phyloP scores from a whole-genome alignment of 73 alveolate genomes.

The Effrenium voratum region DNA sequence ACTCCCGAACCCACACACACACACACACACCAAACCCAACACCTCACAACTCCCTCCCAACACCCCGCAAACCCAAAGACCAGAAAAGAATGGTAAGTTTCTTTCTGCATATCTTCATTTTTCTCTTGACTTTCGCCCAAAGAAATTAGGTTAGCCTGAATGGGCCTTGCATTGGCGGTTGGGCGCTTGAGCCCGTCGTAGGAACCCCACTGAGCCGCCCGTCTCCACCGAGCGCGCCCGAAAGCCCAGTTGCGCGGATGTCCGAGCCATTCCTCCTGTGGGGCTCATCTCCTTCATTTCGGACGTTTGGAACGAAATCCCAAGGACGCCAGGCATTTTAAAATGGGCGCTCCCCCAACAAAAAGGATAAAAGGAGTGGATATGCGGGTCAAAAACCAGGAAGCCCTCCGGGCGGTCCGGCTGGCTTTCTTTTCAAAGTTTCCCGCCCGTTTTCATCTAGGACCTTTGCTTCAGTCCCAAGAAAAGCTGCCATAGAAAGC shows the following conservation, averaged over 20 bases:
- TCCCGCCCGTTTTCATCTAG: no score
- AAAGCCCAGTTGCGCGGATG: neutral
- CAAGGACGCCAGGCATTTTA: no score
- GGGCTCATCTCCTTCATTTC: neutral
- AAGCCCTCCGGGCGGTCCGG: no score
- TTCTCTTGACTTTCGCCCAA: neutral
- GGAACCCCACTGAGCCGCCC: slow-evolving; percentile 78
- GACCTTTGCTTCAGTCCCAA: no score
- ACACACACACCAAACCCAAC: no score
- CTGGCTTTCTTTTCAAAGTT: no score
- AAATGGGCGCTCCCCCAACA: neutral
- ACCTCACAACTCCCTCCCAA: no score
- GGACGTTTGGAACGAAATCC: neutral
- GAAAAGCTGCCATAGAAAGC: no score
- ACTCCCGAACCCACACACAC: no score
- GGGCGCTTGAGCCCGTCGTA: neutral
- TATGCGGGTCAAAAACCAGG: neutral
- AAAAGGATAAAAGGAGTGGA: neutral
- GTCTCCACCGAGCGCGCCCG: slow-evolving; percentile 56
- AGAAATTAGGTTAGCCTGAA: neutral
- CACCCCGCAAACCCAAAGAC: no score
- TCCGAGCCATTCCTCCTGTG: neutral
- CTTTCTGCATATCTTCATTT: neutral
- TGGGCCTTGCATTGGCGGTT: neutral
- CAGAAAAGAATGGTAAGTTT: neutral